Conservation (phyloP, 1,139 yeast genomes). For the Geotrichum phurueaensis region DNA sequence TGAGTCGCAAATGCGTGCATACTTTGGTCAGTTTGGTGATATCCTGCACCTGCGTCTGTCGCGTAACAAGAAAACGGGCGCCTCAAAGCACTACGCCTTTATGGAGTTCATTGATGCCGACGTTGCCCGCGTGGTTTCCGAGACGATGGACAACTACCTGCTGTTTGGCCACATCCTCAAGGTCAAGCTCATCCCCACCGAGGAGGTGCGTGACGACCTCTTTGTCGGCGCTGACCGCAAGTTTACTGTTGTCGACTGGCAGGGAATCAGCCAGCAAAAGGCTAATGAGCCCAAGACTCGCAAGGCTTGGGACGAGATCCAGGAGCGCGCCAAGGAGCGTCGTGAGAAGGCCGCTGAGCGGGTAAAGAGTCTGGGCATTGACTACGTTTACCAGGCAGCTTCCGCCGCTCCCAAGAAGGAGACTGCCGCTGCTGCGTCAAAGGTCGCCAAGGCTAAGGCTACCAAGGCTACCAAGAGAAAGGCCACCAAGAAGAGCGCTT, state of each 20-base stretch:
- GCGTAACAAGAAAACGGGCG: conserved; percentile 85
- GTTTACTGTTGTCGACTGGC: conserved; percentile 61
- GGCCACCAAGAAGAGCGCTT: not conserved
- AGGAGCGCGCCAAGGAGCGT: conserved; percentile 46
- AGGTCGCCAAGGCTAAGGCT: conserved; percentile 11
- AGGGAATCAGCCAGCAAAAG: conserved; percentile 47
- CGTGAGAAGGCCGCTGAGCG: conserved; percentile 44
- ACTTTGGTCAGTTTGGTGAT: conserved; percentile 86
- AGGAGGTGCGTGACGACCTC: conserved; percentile 42
- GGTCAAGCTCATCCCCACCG: conserved; percentile 50
- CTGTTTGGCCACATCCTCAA: conserved; percentile 78
- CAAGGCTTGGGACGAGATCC: conserved; percentile 56
- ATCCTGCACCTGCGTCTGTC: conserved; percentile 73
- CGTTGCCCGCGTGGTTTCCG: conserved; percentile 84
- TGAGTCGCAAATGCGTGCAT: conserved; percentile 71
- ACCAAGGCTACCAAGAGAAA: conserved; percentile 11
- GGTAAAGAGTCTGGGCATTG: conserved; percentile 51
- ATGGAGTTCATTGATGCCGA: conserved; percentile 69
- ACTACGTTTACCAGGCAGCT: conserved; percentile 30
- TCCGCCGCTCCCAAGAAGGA: conserved; percentile 8
- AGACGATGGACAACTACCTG: conserved; percentile 91
- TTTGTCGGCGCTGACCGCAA: conserved; percentile 51
- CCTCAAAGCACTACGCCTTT: conserved; percentile 88
- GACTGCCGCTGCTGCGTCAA: conserved; percentile 3
- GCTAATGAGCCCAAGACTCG: conserved; percentile 53